Evolutionary conservation across 805 yeast genomes (phyloP), one percentile per base, ranked within the genome.

Genomic region (Yamadazyma olivae): DNA sequence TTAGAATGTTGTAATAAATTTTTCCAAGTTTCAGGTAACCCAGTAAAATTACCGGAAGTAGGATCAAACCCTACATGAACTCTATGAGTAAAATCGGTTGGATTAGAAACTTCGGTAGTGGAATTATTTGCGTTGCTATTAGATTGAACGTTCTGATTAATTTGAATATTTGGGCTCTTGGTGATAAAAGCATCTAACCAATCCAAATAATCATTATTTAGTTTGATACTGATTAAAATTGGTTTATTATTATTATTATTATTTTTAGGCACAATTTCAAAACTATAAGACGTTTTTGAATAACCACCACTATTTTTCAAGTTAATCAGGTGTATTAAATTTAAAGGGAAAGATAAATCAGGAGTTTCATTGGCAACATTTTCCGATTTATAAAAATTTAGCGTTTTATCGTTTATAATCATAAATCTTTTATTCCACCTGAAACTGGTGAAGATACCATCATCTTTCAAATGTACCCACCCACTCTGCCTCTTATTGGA

Each of bases 391-490:
- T 81, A 85, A 45, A 91, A 77, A 38, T 81, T 83, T 39, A 91
- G 61, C 30, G 81, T 75, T 27, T 83, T 74, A 45, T 89, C 96
- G 48, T 78, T 77, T 32, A 91, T 67, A 5, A 86, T 83, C 64
- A 91, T 67, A 58, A 70, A 91, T 50, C 93, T 76, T 54, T 89
- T 89, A 40, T 90, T 89, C 99, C 99, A 91, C 48, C 95, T 70
- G 56, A 90, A 89, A 5, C 89, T 77, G 45, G 87, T 76, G 44
- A 91, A 66, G 19, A 68, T 53, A 10, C 97, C 96, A 50, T 91
- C 97, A 50, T 91, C 98, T 57, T 87, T 90, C 40, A 88, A 80
- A 36, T 85, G 84, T 16, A 88, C 90, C 95, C 96, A 90, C 0
- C 97, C 96, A 39, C 77, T 71, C 39, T 58, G 64, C 12, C 63